Percentiles rank a stretch among this genome's conserved stretches.
phyloP scores from a whole-genome alignment of 495 filamentous ascomycete species.

The Penicillium riverlandense region DNA sequence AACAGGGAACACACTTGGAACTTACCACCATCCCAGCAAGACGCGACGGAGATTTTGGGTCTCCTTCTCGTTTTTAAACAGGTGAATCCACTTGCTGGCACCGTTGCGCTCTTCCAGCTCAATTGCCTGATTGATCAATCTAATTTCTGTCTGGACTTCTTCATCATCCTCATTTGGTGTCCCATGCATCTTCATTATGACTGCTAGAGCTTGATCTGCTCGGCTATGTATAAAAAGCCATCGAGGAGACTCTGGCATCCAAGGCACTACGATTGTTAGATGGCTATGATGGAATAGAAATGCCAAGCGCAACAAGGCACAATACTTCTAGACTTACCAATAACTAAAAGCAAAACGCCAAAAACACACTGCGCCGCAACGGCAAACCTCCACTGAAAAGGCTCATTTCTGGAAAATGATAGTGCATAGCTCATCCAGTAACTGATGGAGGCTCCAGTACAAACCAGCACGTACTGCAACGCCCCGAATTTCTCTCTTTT shows the following conservation, averaged over 20 bases:
- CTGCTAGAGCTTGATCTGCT: neutral
- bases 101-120: slow-evolving; percentile 3
- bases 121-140: slow-evolving; percentile 1
- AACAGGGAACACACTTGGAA: neutral
- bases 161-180: neutral
- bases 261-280: neutral
- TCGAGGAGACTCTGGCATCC: slow-evolving; percentile 5
- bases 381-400: neutral
- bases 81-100: slow-evolving; percentile 1
- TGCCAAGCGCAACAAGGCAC: neutral
- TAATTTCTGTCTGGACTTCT: neutral
- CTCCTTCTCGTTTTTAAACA: slow-evolving; percentile 2
- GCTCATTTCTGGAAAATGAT: neutral
- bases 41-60: slow-evolving; percentile 1
- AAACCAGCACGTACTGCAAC: neutral
- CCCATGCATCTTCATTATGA: slow-evolving; percentile 1
- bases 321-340: neutral
- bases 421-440: slow-evolving; percentile 1
- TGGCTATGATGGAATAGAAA: neutral
- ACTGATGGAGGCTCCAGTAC: slow-evolving; percentile 1
- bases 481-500: slow-evolving; percentile 1
- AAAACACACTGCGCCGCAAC: neutral
- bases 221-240: slow-evolving; percentile 3
- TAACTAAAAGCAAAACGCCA: neutral
- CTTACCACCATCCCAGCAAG: neutral